A percentile compares a stretch with the other conserved stretches of the same genome.
Evolutionary conservation across 176 grass and related monocot species (phyloP).

Genomic region (Eremochloa ophiuroides): DNA sequence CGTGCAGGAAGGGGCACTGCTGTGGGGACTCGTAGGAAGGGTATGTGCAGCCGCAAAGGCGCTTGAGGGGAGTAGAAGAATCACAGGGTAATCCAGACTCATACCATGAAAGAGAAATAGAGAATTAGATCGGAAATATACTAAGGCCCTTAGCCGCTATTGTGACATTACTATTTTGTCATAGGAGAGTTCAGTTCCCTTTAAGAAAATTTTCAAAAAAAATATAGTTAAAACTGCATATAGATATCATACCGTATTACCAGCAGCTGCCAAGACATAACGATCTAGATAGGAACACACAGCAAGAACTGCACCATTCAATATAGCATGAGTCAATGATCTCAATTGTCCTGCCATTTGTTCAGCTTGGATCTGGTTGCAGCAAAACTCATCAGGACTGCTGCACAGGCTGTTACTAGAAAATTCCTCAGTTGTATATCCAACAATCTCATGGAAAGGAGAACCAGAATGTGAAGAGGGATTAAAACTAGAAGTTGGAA

Average conservation of each 20-base stretch:
- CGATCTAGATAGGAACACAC: slow-evolving; percentile 77
- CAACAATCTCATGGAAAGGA: slow-evolving; percentile 64
- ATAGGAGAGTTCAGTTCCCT: not conserved
- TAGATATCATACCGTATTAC: slow-evolving; percentile 67
- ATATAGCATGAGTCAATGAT: slow-evolving; percentile 56
- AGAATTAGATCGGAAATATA: too few relatives aligned
- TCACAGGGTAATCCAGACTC: not conserved
- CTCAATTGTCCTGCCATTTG: slow-evolving; percentile 63
- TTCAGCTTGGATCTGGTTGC: slow-evolving; percentile 63
- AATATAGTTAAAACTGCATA: slow-evolving; percentile 19
- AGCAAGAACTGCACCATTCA: slow-evolving; percentile 83
- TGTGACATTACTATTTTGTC: not conserved
- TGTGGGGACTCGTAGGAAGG: not conserved
- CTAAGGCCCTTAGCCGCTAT: not conserved
- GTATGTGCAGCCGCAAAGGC: not conserved
- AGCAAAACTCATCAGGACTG: slow-evolving; percentile 58
- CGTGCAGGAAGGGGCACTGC: not conserved
- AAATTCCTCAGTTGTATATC: slow-evolving; percentile 68
- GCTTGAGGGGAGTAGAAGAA: not conserved
- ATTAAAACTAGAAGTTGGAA: slow-evolving; percentile 59
- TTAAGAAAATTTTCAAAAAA: slow-evolving; percentile 4
- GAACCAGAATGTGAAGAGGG: slow-evolving; percentile 52
- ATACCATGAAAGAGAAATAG: too few relatives aligned
- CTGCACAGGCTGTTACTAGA: slow-evolving; percentile 63
- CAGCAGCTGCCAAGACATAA: slow-evolving; percentile 93